Base-by-base conservation (phyloP, 371 early-diverging fungal species). In the Funneliformis caledonium region DNA sequence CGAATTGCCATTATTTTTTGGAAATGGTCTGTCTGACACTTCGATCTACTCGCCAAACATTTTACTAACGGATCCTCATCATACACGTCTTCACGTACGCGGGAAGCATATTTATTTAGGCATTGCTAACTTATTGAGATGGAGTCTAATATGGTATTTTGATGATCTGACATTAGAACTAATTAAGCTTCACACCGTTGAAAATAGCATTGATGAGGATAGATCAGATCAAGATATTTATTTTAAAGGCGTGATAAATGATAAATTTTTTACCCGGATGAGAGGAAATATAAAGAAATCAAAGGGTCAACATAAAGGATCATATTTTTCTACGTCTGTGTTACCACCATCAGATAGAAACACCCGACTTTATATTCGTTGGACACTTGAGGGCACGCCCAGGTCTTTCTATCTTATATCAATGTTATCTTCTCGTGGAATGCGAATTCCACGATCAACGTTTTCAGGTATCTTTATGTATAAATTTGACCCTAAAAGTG, bases 21-120 rank as follows among this genome's bases (percentile, higher is more conserved):
- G 81, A 45, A 81, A 85, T 22, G 89, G 88, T 2, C 67, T 88
- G 22, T 72, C 81, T 26, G 87, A 87, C 26, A 86, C 85, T 62
- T 79, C 82, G 26, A 89, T 89, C 19, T 89, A 89, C 59, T 82
- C 87, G 5, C 79, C 81, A 12, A 64, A 87, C 64, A 87, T 89
- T 56, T 76, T 88, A 5, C 80, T 89, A n/a, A 87, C 87, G 11
- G 90, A 89, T 73, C 90, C 90, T 12, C 87, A 89, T 67, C 88
- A 89, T 76, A 89, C 90, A 31, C 85, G 85, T 31, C 78, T 89
- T 42, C 86, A 87, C 16, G 80, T 89, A 11, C 85, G 85, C 26
- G 88, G 90, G 19, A 83, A 85, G 31, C 88, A 86, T 33, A 83
- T 88, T 4, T 89, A 89, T 73, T 61, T 89, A 10, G 86, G 87